Evolutionary conservation across 2,329 filamentous ascomycete species (phyloP).

Genomic region (Sclerotinia minor): DNA sequence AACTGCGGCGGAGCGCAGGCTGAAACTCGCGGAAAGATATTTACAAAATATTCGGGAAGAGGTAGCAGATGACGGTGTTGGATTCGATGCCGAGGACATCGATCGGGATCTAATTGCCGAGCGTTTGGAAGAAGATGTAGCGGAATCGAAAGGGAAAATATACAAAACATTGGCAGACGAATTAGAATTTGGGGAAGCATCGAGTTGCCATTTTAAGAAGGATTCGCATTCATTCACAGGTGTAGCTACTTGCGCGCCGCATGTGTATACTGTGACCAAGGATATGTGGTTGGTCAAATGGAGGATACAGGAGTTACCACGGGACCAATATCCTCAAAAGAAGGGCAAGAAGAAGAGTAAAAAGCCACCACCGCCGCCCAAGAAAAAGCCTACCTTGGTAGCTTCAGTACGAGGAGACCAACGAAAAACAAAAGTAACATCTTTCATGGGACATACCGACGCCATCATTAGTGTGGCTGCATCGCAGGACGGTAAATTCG

Average conservation of each 20-base stretch:
- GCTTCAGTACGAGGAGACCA: slow-evolving; percentile 62
- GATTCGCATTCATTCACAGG: slow-evolving; percentile 78
- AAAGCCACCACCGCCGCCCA: slow-evolving; percentile 58
- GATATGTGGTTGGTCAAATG: slow-evolving; percentile 86
- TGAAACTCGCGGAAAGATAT: slow-evolving; percentile 88
- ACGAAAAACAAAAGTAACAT: slow-evolving; percentile 60
- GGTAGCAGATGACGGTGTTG: slow-evolving; percentile 65
- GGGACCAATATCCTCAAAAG: slow-evolving; percentile 59
- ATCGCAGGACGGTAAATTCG: slow-evolving; percentile 83
- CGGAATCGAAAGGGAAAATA: slow-evolving; percentile 85
- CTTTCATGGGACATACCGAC: slow-evolving; percentile 75
- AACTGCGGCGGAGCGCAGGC: slow-evolving; percentile 83
- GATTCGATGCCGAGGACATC: slow-evolving; percentile 92
- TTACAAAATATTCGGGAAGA: slow-evolving; percentile 86
- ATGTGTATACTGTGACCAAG: slow-evolving; percentile 85
- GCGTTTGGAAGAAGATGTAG: slow-evolving; percentile 84
- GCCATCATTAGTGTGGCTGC: slow-evolving; percentile 82
- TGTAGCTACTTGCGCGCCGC: slow-evolving; percentile 75
- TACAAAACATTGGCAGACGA: slow-evolving; percentile 77
- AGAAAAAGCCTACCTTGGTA: slow-evolving; percentile 62
- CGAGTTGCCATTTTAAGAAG: slow-evolving; percentile 72
- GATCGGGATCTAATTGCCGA: slow-evolving; percentile 91
- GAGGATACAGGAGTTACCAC: slow-evolving; percentile 70
- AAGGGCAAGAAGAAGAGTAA: slow-evolving; percentile 53
- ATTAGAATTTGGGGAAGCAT: slow-evolving; percentile 67